Percentiles rank a stretch among this genome's conserved stretches.
Conservation (phyloP, 2,329 filamentous ascomycete genomes). For the Lachnellula arida region DNA sequence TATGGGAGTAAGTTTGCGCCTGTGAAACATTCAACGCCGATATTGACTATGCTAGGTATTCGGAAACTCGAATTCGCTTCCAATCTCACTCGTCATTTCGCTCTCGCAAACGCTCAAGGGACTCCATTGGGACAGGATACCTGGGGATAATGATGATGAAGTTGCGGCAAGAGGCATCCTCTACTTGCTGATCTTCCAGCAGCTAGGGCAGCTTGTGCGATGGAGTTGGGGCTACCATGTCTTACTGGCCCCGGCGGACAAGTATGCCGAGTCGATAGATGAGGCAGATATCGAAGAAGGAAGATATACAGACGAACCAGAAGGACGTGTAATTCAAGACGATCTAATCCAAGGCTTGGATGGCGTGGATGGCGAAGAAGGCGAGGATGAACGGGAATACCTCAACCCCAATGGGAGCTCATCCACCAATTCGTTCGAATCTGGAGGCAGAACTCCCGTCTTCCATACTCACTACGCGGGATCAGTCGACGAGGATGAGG, state of each 20-base stretch:
- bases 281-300: slow-evolving; percentile 41
- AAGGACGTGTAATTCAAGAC: not conserved
- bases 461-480: slow-evolving; percentile 27
- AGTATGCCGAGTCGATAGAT: slow-evolving; percentile 55
- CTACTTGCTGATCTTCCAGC: slow-evolving; percentile 95
- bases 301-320: slow-evolving; percentile 48
- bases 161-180: slow-evolving; percentile 91
- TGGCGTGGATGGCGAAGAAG: slow-evolving; percentile 35
- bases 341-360: slow-evolving; percentile 47
- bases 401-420: slow-evolving; percentile 11
- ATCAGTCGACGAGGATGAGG: slow-evolving; percentile 33
- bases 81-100: slow-evolving; percentile 92
- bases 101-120: slow-evolving; percentile 88
- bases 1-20: slow-evolving; percentile 64
- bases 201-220: slow-evolving; percentile 87
- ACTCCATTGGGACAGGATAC: slow-evolving; percentile 87
- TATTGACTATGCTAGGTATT: slow-evolving; percentile 57
- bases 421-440: slow-evolving; percentile 27
- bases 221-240: slow-evolving; percentile 99
- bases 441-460: slow-evolving; percentile 31
- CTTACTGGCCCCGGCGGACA: slow-evolving; percentile 77
- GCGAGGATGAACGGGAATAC: slow-evolving; percentile 27
- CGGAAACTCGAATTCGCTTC: slow-evolving; percentile 95
- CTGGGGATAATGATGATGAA: slow-evolving; percentile 90
- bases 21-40: not conserved